Base-by-base conservation (phyloP, 441 rosid genomes). In the Rhodomyrtus psidioides region DNA sequence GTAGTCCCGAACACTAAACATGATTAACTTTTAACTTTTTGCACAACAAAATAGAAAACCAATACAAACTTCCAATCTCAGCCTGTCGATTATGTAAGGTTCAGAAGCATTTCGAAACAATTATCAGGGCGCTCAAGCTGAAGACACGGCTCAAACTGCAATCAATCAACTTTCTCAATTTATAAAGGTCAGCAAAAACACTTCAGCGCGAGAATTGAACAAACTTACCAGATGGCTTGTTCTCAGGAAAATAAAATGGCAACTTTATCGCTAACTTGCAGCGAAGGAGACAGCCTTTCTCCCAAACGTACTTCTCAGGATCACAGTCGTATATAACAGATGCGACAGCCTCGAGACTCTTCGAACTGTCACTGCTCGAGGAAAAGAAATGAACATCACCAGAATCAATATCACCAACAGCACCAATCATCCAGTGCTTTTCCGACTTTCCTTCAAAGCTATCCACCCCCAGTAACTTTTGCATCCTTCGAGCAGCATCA, bases 271-370 rank as follows among this genome's bases (percentile, higher is more conserved):
- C 94, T 84, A 95, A 94, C 88, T 90, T 90, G 88, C 98, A 97
- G 44, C 92, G 95, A 86, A 97, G 90, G 83, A 97, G 92, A 88
- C 98, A 97, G 83, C 97, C 98, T 44, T 81, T 94, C 90, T 93
- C 98, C 98, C 98, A 97, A 49, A 96, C 76, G 90, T 86, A 93
- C 84, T 92, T 90, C 60, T 90, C 94, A 27, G 94, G 92, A 79
- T 90, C 89, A 57, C 91, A 93, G 87, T 92, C 97, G 16, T 94
- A 94, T 53, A 91, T 89, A 88, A 94, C 94, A 30, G 92, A 90
- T 87, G 88, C 15, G 89, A 93, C 89, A 19, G 92, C 88, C 85
- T 92, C 91, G 39, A 95, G 79, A 49, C 86, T 90, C 51, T 83
- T 87, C 6, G 85, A 51, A 65, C 89, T 89, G 56, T 89, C 97